phyloP scores from a whole-genome alignment of 345 rosid genomes.

The Tarenaya hassleriana region DNA sequence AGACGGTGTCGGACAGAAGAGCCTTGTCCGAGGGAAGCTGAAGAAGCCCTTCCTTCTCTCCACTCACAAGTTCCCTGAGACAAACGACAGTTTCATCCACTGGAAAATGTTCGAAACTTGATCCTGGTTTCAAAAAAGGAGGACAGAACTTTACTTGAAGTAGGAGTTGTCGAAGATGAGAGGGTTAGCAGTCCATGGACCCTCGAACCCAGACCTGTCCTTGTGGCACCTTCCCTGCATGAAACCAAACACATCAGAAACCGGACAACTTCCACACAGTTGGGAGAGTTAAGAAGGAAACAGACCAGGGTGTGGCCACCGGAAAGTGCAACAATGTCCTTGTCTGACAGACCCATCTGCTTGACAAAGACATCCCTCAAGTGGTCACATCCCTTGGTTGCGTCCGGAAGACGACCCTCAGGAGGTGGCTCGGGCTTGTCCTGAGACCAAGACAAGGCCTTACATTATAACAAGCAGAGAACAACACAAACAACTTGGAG shows the following conservation, averaged over 20 bases:
- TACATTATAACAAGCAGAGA: too few relatives aligned
- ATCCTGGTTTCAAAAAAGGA: not conserved
- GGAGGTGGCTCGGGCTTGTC: conserved; percentile 91
- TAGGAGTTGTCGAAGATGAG: conserved; percentile 87
- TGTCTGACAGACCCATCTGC: conserved; percentile 85
- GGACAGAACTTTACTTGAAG: conserved; percentile 58
- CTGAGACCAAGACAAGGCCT: conserved; percentile 30
- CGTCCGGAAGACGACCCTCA: conserved; percentile 97
- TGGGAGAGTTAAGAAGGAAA: not conserved
- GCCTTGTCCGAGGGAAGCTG: conserved; percentile 79
- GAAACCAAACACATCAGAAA: conserved; percentile 5
- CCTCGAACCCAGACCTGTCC: conserved; percentile 97
- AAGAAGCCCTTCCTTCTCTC: conserved; percentile 79
- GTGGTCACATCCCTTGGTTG: conserved; percentile 78
- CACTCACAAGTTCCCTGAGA: conserved; percentile 84
- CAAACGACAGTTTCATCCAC: too few relatives aligned
- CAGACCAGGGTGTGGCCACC: conserved; percentile 97
- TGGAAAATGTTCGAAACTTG: not conserved
- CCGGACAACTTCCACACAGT: not conserved
- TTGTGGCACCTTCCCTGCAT: conserved; percentile 88
- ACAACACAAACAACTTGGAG: not conserved
- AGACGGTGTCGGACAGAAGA: conserved; percentile 66
- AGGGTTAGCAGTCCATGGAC: conserved; percentile 87
- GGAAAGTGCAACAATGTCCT: conserved; percentile 87
- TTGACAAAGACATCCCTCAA: conserved; percentile 59